Evolutionary conservation across 257 asterid genomes (phyloP).

Genomic region (Petunia axillaris): DNA sequence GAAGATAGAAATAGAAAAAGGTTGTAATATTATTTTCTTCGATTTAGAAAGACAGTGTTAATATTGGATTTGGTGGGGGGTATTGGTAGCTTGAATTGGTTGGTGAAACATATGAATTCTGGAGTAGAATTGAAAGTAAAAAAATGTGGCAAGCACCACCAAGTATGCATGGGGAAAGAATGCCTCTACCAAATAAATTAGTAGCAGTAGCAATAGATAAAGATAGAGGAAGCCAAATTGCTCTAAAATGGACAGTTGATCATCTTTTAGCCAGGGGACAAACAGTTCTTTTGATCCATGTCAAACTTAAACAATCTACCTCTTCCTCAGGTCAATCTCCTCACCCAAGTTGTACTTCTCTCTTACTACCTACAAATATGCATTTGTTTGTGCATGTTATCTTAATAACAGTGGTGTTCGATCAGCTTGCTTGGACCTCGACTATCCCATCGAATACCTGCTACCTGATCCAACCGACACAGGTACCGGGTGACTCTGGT

Average conservation of each 20-base stretch:
- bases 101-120: background rate
- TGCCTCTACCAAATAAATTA: conserved; percentile 16
- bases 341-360: conserved; percentile 51
- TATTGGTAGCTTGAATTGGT: background rate
- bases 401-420: conserved; percentile 20
- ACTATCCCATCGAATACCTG: conserved; percentile 22
- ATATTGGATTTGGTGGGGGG: background rate
- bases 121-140: background rate
- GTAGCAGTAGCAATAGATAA: conserved; percentile 37
- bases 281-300: conserved; percentile 71
- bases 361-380: conserved; percentile 4
- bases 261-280: conserved; percentile 73
- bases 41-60: background rate
- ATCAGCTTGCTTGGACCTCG: conserved; percentile 14
- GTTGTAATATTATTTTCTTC: background rate
- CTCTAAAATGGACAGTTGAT: conserved; percentile 66
- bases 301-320: conserved; percentile 48
- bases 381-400: background rate
- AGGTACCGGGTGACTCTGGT: background rate
- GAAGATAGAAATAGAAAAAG: conserved; percentile 4
- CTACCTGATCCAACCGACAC: background rate
- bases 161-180: conserved; percentile 14
- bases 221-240: conserved; percentile 37
- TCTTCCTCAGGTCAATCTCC: conserved; percentile 42
- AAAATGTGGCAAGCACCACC: conserved; percentile 18